A percentile compares a stretch with the other conserved stretches of the same genome.
Evolutionary conservation across 164 flowering plant genomes (phyloP).

Genomic region (Liquidambar formosana): DNA sequence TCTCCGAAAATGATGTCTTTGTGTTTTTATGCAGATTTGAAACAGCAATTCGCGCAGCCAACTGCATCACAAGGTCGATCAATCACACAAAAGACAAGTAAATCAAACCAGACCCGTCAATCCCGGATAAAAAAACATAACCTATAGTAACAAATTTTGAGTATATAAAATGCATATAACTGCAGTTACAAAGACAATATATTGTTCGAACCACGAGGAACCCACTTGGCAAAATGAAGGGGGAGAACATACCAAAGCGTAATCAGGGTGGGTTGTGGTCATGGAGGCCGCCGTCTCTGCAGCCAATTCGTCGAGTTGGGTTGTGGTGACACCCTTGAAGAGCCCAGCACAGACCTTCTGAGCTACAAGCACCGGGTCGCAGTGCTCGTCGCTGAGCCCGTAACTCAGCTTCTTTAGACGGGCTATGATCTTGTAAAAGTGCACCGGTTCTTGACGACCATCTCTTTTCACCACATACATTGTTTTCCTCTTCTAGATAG

Average conservation of each 20-base stretch:
- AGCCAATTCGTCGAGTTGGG: conserved; percentile 94
- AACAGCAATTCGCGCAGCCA: conserved; percentile 95
- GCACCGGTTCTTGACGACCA: conserved; percentile 87
- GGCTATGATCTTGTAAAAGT: conserved; percentile 95
- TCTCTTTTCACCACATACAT: conserved; percentile 98
- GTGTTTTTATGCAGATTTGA: conserved; percentile 98
- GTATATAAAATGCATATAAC: too few relatives aligned
- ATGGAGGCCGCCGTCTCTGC: conserved; percentile 97
- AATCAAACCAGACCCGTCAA: neutral
- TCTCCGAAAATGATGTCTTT: conserved; percentile 88
- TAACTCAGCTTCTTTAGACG: conserved; percentile 94
- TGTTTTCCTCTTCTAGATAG: conserved; percentile 2
- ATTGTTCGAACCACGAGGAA: too few relatives aligned
- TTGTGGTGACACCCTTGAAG: conserved; percentile 95
- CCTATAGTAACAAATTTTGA: too few relatives aligned
- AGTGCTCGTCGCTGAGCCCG: conserved; percentile 87
- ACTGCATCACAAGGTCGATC: conserved; percentile 32
- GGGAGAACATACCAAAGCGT: conserved; percentile 70
- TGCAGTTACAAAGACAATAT: too few relatives aligned
- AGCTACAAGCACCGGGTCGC: conserved; percentile 91
- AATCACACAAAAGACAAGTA: neutral
- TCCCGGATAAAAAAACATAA: neutral
- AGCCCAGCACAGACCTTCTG: conserved; percentile 99
- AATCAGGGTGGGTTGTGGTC: conserved; percentile 97
- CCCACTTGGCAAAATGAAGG: too few relatives aligned